Evolutionary conservation across 2,329 filamentous ascomycete species (phyloP).

Genomic region (Periconia sp.): DNA sequence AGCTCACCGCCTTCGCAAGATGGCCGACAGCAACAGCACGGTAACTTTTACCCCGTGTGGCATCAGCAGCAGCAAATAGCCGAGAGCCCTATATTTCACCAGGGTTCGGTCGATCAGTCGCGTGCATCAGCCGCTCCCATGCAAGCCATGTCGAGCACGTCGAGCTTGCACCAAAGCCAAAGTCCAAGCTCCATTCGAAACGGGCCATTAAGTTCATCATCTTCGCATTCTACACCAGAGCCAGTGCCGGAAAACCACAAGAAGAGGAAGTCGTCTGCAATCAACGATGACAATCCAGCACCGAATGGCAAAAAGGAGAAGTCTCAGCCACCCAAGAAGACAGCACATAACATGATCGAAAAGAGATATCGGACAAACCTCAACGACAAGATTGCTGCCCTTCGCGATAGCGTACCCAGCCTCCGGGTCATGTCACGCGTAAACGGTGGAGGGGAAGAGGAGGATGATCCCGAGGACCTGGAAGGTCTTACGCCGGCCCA

Average conservation of each 20-base stretch:
- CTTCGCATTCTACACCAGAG: slow-evolving; percentile 66
- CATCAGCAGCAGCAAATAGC: slow-evolving; percentile 27
- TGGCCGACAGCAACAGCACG: slow-evolving; percentile 28
- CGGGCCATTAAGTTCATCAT: slow-evolving; percentile 37
- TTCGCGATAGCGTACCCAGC: slow-evolving; percentile 89
- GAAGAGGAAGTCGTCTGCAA: slow-evolving; percentile 42
- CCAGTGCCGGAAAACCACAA: slow-evolving; percentile 36
- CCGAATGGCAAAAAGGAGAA: slow-evolving; percentile 56
- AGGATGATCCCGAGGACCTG: slow-evolving; percentile 80
- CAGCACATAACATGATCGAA: slow-evolving; percentile 97
- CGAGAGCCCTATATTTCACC: slow-evolving; percentile 31
- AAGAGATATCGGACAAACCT: slow-evolving; percentile 95
- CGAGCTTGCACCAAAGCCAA: slow-evolving; percentile 38
- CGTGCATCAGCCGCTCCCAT: slow-evolving; percentile 20
- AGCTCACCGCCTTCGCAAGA: slow-evolving; percentile 36
- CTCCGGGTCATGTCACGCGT: slow-evolving; percentile 75
- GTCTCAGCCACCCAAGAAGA: slow-evolving; percentile 72
- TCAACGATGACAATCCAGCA: slow-evolving; percentile 59
- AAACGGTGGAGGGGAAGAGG: slow-evolving; percentile 61
- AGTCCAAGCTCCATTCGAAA: slow-evolving; percentile 40
- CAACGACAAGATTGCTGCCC: slow-evolving; percentile 93
- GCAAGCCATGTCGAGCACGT: slow-evolving; percentile 33
- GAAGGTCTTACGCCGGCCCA: slow-evolving; percentile 72
- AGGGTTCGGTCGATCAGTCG: slow-evolving; percentile 26
- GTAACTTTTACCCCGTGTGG: slow-evolving; percentile 36